Conservation (phyloP, 73 alveolate genomes). For the Halteria grandinella region DNA sequence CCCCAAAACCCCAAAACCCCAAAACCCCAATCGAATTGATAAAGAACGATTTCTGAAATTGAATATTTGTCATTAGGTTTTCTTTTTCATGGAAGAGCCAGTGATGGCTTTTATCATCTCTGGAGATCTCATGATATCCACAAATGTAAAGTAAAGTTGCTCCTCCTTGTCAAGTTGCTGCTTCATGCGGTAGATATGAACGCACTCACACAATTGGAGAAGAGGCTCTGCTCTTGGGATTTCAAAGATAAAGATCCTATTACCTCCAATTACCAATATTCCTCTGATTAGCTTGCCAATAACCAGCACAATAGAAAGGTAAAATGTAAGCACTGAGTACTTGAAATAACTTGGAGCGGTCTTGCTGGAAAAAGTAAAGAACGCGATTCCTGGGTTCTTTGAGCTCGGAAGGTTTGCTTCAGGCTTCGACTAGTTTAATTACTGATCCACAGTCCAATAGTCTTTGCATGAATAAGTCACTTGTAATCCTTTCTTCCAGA, state of each 20-base stretch:
- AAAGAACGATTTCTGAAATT: no score
- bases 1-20: no score
- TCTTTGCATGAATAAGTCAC: slow-evolving; percentile 42
- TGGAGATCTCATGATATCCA: slow-evolving; percentile 96
- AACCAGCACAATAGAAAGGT: slow-evolving; percentile 70
- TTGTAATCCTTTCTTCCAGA: slow-evolving; percentile 30
- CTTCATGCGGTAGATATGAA: slow-evolving; percentile 85
- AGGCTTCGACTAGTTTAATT: no score
- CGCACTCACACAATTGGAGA: slow-evolving; percentile 90
- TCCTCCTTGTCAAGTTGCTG: slow-evolving; percentile 88
- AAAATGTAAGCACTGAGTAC: slow-evolving; percentile 55
- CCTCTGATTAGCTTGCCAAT: slow-evolving; percentile 64
- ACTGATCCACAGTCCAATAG: slow-evolving; percentile 41
- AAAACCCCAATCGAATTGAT: no score
- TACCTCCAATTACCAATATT: slow-evolving; percentile 35
- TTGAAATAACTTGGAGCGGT: no score
- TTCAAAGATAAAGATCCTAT: slow-evolving; percentile 76
- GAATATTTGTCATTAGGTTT: no score
- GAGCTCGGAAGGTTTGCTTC: no score
- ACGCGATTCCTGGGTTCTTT: no score
- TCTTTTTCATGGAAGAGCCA: no score
- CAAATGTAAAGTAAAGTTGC: slow-evolving; percentile 89
- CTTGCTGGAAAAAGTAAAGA: no score
- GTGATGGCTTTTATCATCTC: slow-evolving; percentile 94
- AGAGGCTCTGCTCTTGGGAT: slow-evolving; percentile 93